A percentile compares a stretch with the other conserved stretches of the same genome.
phyloP scores from a whole-genome alignment of 352 stramenopile genomes.

The Phytophthora pluvialis region DNA sequence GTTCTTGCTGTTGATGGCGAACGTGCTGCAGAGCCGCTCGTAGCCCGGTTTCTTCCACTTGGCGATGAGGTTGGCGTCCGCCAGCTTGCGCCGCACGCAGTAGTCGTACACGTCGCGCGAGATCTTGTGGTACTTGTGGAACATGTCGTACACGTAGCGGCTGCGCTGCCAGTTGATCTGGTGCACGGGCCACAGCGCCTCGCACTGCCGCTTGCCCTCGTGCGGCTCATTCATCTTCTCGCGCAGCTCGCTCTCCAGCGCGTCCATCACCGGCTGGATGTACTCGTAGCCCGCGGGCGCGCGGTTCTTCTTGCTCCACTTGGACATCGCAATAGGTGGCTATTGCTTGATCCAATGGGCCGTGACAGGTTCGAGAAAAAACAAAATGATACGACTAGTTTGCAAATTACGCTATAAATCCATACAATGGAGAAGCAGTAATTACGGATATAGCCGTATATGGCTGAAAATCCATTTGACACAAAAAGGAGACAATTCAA shows the following conservation, averaged over 20 bases:
- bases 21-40: slow-evolving; percentile 97
- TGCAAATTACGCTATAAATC: too few species aligned
- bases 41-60: slow-evolving; percentile 99
- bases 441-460: too few species aligned
- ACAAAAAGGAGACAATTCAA: too few species aligned
- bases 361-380: background rate
- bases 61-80: slow-evolving; percentile 97
- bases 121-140: slow-evolving; percentile 97
- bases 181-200: slow-evolving; percentile 98
- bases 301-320: slow-evolving; percentile 87
- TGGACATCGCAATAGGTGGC: slow-evolving; percentile 65
- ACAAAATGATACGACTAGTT: too few species aligned
- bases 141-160: slow-evolving; percentile 99
- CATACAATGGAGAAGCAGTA: too few species aligned
- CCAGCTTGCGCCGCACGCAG: slow-evolving; percentile 94
- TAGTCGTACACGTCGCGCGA: slow-evolving; percentile 97
- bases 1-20: slow-evolving; percentile 99
- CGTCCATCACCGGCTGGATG: slow-evolving; percentile 95
- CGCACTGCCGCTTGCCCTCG: slow-evolving; percentile 96
- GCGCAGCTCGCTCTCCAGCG: slow-evolving; percentile 96
- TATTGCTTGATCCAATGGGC: background rate
- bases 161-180: slow-evolving; percentile 99
- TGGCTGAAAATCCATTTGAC: too few species aligned
- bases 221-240: slow-evolving; percentile 98
- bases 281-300: slow-evolving; percentile 95